Conservation (phyloP, 2,329 filamentous ascomycete genomes). For the Pseudocercospora fuligena region DNA sequence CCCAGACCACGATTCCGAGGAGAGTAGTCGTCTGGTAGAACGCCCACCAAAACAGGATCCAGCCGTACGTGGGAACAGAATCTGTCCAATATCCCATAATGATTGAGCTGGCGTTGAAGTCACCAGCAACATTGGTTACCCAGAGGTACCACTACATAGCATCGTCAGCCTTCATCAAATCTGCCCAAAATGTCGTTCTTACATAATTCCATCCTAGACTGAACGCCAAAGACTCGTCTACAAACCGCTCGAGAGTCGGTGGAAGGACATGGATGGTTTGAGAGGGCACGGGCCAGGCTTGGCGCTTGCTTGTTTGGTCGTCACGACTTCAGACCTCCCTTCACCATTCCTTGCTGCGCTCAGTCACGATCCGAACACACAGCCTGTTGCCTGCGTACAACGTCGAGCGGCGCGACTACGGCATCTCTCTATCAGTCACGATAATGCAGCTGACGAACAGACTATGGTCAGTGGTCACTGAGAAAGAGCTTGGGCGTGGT, state of each 20-base stretch:
- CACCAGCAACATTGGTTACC: slow-evolving; percentile 26
- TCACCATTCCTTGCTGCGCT: neutral
- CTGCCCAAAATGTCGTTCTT: neutral
- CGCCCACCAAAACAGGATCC: slow-evolving; percentile 25
- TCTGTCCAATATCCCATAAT: slow-evolving; percentile 27
- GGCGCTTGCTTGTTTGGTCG: neutral
- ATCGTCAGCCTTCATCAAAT: neutral
- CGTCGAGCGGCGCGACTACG: neutral
- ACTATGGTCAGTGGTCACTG: too few species aligned
- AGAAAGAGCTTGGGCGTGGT: neutral
- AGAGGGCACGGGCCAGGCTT: neutral
- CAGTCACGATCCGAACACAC: neutral
- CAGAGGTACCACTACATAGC: slow-evolving; percentile 19
- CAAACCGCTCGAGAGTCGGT: slow-evolving; percentile 23
- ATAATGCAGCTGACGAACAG: too few species aligned
- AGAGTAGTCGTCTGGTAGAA: slow-evolving; percentile 21
- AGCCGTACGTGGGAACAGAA: slow-evolving; percentile 20
- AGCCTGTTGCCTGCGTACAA: neutral
- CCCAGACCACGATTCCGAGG: slow-evolving; percentile 23
- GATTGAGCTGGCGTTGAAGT: slow-evolving; percentile 22
- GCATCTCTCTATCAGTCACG: too few species aligned
- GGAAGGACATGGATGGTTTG: too few species aligned
- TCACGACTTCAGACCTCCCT: neutral
- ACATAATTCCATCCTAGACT: slow-evolving; percentile 24
- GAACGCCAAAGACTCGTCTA: slow-evolving; percentile 24